Evolutionary conservation across 768 basidiomycete genomes (phyloP), one percentile per base, ranked within the genome.

Genomic region (Phylloporus scabripes): DNA sequence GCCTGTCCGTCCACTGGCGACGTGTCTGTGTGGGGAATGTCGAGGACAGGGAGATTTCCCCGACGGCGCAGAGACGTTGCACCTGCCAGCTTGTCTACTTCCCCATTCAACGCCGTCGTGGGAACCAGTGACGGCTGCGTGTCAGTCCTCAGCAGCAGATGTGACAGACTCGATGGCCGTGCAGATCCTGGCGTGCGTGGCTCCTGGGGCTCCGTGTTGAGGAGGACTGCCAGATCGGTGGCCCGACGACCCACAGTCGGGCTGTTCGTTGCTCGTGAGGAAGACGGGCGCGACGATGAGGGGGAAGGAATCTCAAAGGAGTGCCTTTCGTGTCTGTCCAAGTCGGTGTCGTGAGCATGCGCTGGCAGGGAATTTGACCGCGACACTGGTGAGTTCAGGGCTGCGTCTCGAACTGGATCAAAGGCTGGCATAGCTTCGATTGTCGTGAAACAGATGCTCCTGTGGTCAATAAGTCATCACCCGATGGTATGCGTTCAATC

Each of bases 401-500:
- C 85, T 53, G 88, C 88, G 76, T 90, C 88, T 66, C 88, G 79
- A 53, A 91, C 87, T 60, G 88, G 87, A 76, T 90, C 88, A 75
- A 89, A 88, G 58, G 87, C 65, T 45, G 65, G 65, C 65, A 67
- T 67, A 38, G 29, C 10, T 20, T 23, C 31, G 42, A 32, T 33
- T 14, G 14, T 9, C 8, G 43, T 21, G 32, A 9, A 26, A 43
- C 23, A 24, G 10, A 41, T 44, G 48, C n/a, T 45, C 39, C 17
- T 46, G 40, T 33, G 20, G 29, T 57, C 49, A 63, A 31, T 42
- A 48, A 42, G 48, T 42, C 45, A 59, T 61, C 45, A 42, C 53
- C 51, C 42, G 29, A 42, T 23, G 44, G 29, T 44, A 21, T 17
- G 45, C 20, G 38, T 50, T 23, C 11, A 38, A 37, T 46, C 11